Conservation (phyloP, 129 eudicot species). For the Erigeron canadensis region DNA sequence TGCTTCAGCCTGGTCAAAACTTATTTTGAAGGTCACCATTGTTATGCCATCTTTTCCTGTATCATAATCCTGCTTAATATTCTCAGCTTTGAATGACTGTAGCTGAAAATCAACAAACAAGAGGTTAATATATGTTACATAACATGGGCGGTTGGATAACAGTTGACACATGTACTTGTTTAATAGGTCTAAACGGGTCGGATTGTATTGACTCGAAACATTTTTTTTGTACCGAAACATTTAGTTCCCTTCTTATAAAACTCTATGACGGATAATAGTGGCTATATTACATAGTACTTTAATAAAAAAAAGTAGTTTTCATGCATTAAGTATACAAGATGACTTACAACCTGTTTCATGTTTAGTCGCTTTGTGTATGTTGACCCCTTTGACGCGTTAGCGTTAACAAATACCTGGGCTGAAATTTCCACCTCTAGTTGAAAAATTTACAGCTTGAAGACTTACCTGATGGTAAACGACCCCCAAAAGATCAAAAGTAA, state of each 20-base stretch:
- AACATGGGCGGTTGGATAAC: neutral
- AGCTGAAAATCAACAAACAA: constrained; percentile 48
- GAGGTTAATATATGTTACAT: neutral
- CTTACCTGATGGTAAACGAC: constrained; percentile 83
- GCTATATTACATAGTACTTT: no score
- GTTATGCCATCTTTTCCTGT: constrained; percentile 89
- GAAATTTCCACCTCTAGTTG: neutral
- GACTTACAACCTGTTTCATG: neutral
- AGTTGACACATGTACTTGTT: neutral
- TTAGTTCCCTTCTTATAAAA: no score
- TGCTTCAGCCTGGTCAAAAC: constrained; percentile 73
- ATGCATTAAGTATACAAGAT: neutral
- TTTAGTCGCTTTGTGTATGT: neutral
- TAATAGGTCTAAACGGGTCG: neutral
- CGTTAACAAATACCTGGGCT: neutral
- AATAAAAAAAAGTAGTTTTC: no score
- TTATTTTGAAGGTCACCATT: constrained; percentile 85
- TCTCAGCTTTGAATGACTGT: constrained; percentile 75
- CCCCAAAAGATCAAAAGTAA: constrained; percentile 84
- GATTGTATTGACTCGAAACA: neutral
- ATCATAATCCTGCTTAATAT: constrained; percentile 88
- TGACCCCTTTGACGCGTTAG: neutral
- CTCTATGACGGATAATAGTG: no score
- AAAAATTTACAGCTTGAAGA: neutral
- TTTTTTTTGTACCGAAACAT: neutral